phyloP scores from a whole-genome alignment of 2,329 filamentous ascomycete species.

The Aspergillus vadensis region DNA sequence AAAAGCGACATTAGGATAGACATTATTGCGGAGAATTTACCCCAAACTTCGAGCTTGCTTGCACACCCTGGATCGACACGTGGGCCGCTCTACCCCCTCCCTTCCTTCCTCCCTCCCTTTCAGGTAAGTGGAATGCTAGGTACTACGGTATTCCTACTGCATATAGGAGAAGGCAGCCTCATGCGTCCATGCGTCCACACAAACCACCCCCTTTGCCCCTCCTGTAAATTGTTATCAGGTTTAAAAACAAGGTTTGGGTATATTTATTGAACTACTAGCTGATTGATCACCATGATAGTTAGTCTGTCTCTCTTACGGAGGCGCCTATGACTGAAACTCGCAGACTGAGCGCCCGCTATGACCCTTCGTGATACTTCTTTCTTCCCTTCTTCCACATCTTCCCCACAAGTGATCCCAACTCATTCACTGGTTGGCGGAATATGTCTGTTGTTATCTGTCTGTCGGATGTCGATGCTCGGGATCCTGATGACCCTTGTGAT shows the following conservation, averaged over 20 bases:
- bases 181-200: not conserved
- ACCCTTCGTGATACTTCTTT: not conserved
- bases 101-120: not conserved
- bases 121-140: not conserved
- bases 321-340: not conserved
- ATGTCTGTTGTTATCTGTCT: not conserved
- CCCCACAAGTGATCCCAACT: not conserved
- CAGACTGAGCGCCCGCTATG: not conserved
- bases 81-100: not conserved
- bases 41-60: not conserved
- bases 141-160: too few relatives aligned
- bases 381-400: not conserved
- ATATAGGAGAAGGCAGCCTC: not conserved
- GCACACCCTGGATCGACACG: constrained; percentile 2
- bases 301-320: not conserved
- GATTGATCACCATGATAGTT: not conserved
- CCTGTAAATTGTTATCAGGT: not conserved
- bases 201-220: not conserved
- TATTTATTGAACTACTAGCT: too few relatives aligned
- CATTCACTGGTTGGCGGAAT: not conserved
- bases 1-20: not conserved
- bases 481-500: not conserved
- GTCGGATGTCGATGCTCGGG: not conserved
- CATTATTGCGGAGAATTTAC: constrained; percentile 1
- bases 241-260: too few relatives aligned